Conservation (phyloP, 1,284 basidiomycete species). For the Sanguinoderma infundibulare region DNA sequence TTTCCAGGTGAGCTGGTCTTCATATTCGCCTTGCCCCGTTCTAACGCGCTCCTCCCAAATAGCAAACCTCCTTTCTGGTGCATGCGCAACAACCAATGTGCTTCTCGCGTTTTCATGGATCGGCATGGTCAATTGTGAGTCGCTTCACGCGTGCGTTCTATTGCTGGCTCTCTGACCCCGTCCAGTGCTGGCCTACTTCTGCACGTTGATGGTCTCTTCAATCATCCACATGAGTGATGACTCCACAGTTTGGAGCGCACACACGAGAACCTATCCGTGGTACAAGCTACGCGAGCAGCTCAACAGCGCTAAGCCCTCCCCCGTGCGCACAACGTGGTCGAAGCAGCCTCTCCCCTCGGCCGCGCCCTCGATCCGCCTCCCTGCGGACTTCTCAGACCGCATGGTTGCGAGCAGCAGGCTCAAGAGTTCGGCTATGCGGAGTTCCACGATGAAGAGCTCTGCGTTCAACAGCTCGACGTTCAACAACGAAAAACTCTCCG, state of each 20-base stretch:
- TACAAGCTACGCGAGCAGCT: constrained; percentile 29
- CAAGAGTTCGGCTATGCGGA: constrained; percentile 13
- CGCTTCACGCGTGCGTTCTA: background rate
- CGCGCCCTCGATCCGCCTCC: constrained; percentile 19
- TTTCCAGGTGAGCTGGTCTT: constrained; percentile 11
- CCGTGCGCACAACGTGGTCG: constrained; percentile 26
- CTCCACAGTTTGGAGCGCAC: constrained; percentile 54
- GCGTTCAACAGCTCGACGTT: constrained; percentile 13
- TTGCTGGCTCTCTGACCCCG: background rate
- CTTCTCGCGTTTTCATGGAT: constrained; percentile 71
- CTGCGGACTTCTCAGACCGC: constrained; percentile 25
- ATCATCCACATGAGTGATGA: constrained; percentile 45
- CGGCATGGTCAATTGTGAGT: constrained; percentile 56
- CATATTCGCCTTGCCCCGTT: too few species aligned
- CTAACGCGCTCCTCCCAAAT: background rate
- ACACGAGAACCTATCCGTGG: constrained; percentile 52
- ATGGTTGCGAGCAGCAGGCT: constrained; percentile 14
- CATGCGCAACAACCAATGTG: constrained; percentile 61
- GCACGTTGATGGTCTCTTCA: constrained; percentile 39
- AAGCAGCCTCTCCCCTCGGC: constrained; percentile 24
- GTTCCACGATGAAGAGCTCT: constrained; percentile 15
- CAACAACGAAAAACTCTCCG: constrained; percentile 16
- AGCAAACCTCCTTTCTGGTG: constrained; percentile 28
- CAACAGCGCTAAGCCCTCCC: constrained; percentile 29
- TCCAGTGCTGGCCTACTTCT: constrained; percentile 50